Evolutionary conservation across 2,329 filamentous ascomycete genomes (phyloP), one percentile per base, ranked within the genome.

Genomic region (Cylindrodendrum hubeiense): DNA sequence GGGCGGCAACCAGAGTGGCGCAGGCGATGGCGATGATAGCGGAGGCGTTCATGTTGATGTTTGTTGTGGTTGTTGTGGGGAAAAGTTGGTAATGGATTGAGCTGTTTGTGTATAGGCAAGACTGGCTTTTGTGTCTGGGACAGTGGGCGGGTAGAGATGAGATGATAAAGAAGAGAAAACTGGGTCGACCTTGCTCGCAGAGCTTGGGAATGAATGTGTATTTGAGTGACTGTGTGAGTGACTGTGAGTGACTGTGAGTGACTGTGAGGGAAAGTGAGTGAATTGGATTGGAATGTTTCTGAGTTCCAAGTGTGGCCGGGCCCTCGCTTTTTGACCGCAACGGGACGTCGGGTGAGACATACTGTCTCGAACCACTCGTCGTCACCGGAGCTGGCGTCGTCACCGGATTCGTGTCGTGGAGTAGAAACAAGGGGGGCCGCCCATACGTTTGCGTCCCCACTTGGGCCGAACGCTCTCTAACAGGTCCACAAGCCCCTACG

Each of bases 11-110:
- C 21, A 63, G 24, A 21, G 60, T n/a, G 34, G 60, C 54, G 41
- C 55, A 63, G 10, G 54, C 41, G 19, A 57, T 43, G 41, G 54
- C 47, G 41, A 63, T 22, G 33, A 58, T 43, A 39, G 54, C 49
- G 22, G 60, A 63, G 33, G 53, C 60, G 53, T 63, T 58, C 60
- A 63, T 63, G 22, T 58, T 63, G 53, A 46, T 19, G 15, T 49
- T 30, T 63, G 22, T 58, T 63, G 53, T 37, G 10, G 15, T 49
- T 30, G n/a, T 19, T 21, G 28, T 8, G 26, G 28, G 22, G 26
- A 13, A 19, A 19, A 5, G 8, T 13, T 33, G n/a, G 10, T 12
- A 3, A n/a, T 30, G 10, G 46, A 28, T 21, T 19, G 8, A 33
- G 26, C 21, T 33, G 26, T 50, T 15, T 26, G n/a, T 50, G 24